A percentile compares a stretch with the other conserved stretches of the same genome.
phyloP scores from a whole-genome alignment of 495 filamentous ascomycete species.

The Durotheca rogersii region DNA sequence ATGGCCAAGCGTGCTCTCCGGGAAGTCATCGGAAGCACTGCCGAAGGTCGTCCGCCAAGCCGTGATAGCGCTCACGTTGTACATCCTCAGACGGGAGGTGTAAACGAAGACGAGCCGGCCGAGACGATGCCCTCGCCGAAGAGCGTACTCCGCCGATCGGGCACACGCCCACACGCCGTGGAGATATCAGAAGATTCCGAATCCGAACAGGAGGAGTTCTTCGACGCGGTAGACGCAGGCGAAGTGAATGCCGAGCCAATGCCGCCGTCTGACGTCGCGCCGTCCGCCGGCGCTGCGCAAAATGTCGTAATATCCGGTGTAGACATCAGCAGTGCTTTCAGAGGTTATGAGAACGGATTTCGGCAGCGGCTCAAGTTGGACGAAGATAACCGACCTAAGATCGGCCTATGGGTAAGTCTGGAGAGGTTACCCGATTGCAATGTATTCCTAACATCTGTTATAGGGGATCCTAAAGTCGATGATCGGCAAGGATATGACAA shows the following conservation, averaged over 20 bases:
- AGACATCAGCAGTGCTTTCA: slow-evolving; percentile 75
- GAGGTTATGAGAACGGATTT: slow-evolving; percentile 85
- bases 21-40: slow-evolving; percentile 72
- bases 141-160: slow-evolving; percentile 52
- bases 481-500: slow-evolving; percentile 99
- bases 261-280: slow-evolving; percentile 46
- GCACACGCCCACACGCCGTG: slow-evolving; percentile 60
- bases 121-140: slow-evolving; percentile 48
- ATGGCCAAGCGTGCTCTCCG: slow-evolving; percentile 86
- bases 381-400: slow-evolving; percentile 87
- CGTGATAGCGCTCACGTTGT: slow-evolving; percentile 35
- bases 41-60: slow-evolving; percentile 47
- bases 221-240: slow-evolving; percentile 92
- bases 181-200: slow-evolving; percentile 71
- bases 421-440: background rate
- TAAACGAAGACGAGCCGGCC: slow-evolving; percentile 31
- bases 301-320: slow-evolving; percentile 47
- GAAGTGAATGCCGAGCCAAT: slow-evolving; percentile 73
- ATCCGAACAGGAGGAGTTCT: slow-evolving; percentile 91
- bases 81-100: slow-evolving; percentile 35
- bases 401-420: slow-evolving; percentile 85
- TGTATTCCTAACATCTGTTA: slow-evolving; percentile 15
- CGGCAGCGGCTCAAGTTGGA: slow-evolving; percentile 82
- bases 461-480: slow-evolving; percentile 97
- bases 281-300: slow-evolving; percentile 44